Evolutionary conservation across 2,329 filamentous ascomycete genomes (phyloP), one percentile per base, ranked within the genome.

Genomic region (Colletotrichum chlorophyti): DNA sequence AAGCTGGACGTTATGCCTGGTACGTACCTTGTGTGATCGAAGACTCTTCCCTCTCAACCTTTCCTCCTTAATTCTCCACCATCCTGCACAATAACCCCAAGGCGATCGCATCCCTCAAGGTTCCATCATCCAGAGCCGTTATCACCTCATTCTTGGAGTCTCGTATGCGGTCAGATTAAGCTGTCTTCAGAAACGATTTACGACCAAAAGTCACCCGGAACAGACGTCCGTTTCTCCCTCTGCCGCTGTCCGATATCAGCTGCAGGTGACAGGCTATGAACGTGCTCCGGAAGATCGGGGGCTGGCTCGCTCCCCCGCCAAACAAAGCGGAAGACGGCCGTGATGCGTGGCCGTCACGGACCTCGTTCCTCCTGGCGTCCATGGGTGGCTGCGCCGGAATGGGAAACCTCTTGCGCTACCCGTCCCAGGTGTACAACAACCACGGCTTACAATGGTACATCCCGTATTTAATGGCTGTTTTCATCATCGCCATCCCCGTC

Each of bases 401-500:
- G 72, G 83, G 83, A 24, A 85, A 85, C 65, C 72, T 85, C 21
- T 73, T 85, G 17, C 76, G 83, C 24, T 85, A 85, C 59, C 83
- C 83, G 2, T 84, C 81, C 0, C 79, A 83, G 34, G 77, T 84
- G 2, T 86, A 83, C 76, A 85, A 85, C 71, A 85, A 85, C 66
- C 76, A 83, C 53, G 83, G 83, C 3, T 72, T 85, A 6, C 83
- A 85, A 64, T 86, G 83, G 83, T 86, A 84, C 67, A 79, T 85
- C 15, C 83, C 83, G 0, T 86, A 85, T 60, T 66, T 85, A 5
- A 70, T 85, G 53, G 79, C 80, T 6, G 75, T 85, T 14, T 80
- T 83, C 55, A 68, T 84, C 10, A 76, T 86, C 54, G 82, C 82
- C 32, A 84, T 85, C 40, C 83, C 83, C 0, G 76, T 79, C 0